These are phyloP conservation scores for Sequoia sempervirens DNA, from an alignment of 75 land plant genomes.

Conservation along the genomic window DNA sequence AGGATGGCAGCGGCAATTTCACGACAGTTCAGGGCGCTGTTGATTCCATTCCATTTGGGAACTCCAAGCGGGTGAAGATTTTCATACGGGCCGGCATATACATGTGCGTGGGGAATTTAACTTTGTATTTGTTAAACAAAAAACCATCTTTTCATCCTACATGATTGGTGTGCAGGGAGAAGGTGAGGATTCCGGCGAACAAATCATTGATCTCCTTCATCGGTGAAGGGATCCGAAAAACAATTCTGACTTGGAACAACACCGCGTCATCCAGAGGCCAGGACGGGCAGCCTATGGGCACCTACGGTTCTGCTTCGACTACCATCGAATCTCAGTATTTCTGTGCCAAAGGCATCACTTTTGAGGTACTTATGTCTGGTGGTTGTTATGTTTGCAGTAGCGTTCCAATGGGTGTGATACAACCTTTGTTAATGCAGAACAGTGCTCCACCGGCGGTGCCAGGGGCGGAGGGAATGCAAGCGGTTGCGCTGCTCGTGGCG, in stretches of 20 bases:
- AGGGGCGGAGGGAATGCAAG: conserved; percentile 57
- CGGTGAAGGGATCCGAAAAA: conserved; percentile 33
- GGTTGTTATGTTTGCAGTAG: too few relatives aligned
- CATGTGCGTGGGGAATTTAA: conserved; percentile 26
- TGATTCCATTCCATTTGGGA: conserved; percentile 50
- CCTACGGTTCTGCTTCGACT: conserved; percentile 58
- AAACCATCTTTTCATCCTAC: neutral
- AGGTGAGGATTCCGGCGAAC: conserved; percentile 47
- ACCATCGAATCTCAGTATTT: conserved; percentile 76
- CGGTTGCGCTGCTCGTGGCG: conserved; percentile 54
- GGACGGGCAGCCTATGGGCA: conserved; percentile 40
- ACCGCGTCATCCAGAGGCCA: conserved; percentile 47
- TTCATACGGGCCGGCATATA: conserved; percentile 55
- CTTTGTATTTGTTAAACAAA: neutral
- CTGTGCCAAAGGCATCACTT: conserved; percentile 64
- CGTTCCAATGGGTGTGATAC: too few relatives aligned
- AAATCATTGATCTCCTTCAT: conserved; percentile 76
- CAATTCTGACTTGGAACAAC: conserved; percentile 61
- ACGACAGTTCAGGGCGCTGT: conserved; percentile 64
- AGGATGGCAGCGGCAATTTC: conserved; percentile 39
- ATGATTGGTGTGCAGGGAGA: conserved; percentile 50
- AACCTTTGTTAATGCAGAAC: conserved; percentile 28
- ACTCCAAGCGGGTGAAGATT: conserved; percentile 44
- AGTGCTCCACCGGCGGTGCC: conserved; percentile 44
- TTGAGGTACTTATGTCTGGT: conserved; percentile 38